Percentiles rank a stretch among this genome's conserved stretches.
phyloP scores from a whole-genome alignment of 371 early-diverging fungal species.

The Lichtheimia ramosa region DNA sequence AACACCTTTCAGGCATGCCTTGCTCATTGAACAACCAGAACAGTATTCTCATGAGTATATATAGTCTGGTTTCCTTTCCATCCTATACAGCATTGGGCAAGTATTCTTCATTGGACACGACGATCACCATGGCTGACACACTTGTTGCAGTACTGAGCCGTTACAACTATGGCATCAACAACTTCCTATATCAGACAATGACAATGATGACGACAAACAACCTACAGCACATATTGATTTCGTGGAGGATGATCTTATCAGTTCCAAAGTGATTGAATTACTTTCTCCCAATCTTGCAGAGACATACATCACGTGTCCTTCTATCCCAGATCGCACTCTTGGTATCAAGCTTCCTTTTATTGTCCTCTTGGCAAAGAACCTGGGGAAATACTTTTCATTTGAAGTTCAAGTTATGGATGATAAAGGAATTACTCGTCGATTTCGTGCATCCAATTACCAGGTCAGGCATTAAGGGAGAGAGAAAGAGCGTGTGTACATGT shows the following conservation, averaged over 20 bases:
- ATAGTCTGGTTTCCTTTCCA: conserved; percentile 88
- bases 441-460: conserved; percentile 93
- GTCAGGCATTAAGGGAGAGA: conserved; percentile 30
- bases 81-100: conserved; percentile 88
- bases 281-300: conserved; percentile 77
- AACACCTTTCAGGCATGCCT: conserved; percentile 71
- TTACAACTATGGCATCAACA: conserved; percentile 84
- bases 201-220: conserved; percentile 9
- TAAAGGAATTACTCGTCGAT: conserved; percentile 73
- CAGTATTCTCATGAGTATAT: neutral
- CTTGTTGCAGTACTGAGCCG: conserved; percentile 70
- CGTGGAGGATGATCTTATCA: conserved; percentile 81
- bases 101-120: neutral
- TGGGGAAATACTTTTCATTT: conserved; percentile 88
- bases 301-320: conserved; percentile 89
- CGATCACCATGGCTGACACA: neutral
- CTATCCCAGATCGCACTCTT: conserved; percentile 69
- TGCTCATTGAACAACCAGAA: neutral
- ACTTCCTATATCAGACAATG: conserved; percentile 29
- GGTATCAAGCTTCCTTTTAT: conserved; percentile 92
- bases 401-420: conserved; percentile 89
- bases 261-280: conserved; percentile 81
- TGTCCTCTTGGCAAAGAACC: conserved; percentile 84
- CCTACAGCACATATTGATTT: conserved; percentile 58
- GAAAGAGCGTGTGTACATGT: neutral